Evolutionary conservation across 2,329 filamentous ascomycete genomes (phyloP).

Genomic region (Orbilia quercus): DNA sequence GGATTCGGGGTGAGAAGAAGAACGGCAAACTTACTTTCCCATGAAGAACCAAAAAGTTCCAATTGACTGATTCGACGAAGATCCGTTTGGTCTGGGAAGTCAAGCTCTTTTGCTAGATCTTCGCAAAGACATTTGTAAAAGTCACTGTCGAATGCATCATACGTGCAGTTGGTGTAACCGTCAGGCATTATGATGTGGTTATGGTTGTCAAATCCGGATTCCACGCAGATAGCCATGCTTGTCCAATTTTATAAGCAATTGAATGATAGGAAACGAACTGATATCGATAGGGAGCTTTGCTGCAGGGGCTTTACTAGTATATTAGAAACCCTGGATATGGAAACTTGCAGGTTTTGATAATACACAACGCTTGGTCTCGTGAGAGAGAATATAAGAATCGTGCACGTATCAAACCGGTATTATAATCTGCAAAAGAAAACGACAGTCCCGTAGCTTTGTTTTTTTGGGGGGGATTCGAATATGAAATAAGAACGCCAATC

Average conservation of each 20-base stretch:
- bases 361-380: constrained; percentile 6
- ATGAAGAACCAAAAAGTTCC: constrained; percentile 51
- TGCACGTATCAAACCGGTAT: constrained; percentile 5
- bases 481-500: constrained; percentile 47
- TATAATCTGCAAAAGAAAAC: not conserved
- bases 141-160: constrained; percentile 48
- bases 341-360: not conserved
- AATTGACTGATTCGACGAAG: constrained; percentile 55
- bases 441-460: constrained; percentile 11
- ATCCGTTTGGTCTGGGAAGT: constrained; percentile 50
- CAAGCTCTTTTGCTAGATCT: constrained; percentile 53
- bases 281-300: not conserved
- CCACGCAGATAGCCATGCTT: constrained; percentile 50
- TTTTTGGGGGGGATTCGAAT: constrained; percentile 7
- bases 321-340: not conserved
- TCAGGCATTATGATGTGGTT: constrained; percentile 20
- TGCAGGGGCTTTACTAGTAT: no score
- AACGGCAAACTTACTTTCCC: constrained; percentile 50
- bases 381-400: constrained; percentile 4
- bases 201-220: constrained; percentile 22
- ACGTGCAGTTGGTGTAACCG: constrained; percentile 22
- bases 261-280: not conserved
- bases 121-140: constrained; percentile 56
- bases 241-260: not conserved
- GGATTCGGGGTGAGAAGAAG: not conserved